These are phyloP conservation scores for Rosa persica DNA, from an alignment of 306 rosid genomes.

Conservation along the genomic window DNA sequence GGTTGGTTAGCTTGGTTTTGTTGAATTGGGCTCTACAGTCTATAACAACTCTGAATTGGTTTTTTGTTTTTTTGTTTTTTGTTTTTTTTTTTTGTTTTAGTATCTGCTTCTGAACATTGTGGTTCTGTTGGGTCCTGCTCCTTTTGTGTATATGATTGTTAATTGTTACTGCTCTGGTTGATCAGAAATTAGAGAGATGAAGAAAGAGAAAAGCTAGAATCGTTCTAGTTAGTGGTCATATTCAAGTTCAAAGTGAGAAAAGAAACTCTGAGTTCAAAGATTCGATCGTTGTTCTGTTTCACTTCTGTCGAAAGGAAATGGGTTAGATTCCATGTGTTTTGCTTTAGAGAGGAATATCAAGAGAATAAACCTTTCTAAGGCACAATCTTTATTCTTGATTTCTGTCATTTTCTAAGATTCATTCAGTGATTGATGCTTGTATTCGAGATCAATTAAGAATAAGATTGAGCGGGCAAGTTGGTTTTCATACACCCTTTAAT, in stretches of 20 bases:
- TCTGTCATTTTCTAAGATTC: neutral
- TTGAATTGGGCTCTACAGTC: no score
- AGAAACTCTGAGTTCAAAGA: neutral
- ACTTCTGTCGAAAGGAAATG: neutral
- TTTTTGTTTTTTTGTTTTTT: no score
- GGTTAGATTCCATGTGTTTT: neutral
- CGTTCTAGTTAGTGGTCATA: neutral
- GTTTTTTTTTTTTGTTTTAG: no score
- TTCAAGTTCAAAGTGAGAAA: constrained; percentile 4
- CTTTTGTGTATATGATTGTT: neutral
- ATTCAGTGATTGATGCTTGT: constrained; percentile 7
- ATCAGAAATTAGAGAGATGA: neutral
- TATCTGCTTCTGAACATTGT: no score
- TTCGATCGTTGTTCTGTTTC: constrained; percentile 1
- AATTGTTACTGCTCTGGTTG: neutral
- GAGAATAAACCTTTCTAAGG: neutral
- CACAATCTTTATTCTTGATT: neutral
- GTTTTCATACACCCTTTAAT: neutral
- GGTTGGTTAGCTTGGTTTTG: no score
- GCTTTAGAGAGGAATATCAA: neutral
- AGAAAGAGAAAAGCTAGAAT: neutral
- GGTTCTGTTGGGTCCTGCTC: no score
- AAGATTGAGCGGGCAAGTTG: constrained; percentile 4
- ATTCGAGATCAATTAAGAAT: neutral
- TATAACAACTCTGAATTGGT: no score